Evolutionary conservation across 2,329 filamentous ascomycete genomes (phyloP).

Genomic region (Scedosporium aurantiacum): DNA sequence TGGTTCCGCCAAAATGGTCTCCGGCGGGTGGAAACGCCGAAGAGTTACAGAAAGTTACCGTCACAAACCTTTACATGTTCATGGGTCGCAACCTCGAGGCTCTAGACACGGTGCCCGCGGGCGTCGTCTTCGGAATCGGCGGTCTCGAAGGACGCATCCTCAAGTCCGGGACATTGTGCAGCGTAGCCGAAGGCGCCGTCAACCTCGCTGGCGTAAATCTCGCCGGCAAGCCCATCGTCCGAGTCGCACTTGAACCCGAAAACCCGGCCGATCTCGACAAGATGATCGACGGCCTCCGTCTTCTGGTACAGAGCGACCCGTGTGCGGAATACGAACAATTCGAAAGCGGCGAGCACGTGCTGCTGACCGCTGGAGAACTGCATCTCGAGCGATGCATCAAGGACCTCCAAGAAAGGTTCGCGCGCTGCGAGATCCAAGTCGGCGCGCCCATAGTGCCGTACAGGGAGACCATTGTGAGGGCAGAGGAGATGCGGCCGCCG

Average conservation of each 20-base stretch:
- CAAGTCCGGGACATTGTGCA: conserved; percentile 90
- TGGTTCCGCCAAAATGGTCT: conserved; percentile 86
- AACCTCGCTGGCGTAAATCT: conserved; percentile 81
- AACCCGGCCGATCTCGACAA: conserved; percentile 87
- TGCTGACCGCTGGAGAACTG: conserved; percentile 85
- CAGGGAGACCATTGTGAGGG: conserved; percentile 78
- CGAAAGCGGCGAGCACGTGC: conserved; percentile 85
- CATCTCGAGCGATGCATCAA: conserved; percentile 91
- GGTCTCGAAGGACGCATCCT: conserved; percentile 89
- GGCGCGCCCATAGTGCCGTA: conserved; percentile 94
- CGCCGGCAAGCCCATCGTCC: conserved; percentile 80
- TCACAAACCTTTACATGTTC: conserved; percentile 83
- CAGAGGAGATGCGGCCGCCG: conserved; percentile 83
- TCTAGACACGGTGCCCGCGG: conserved; percentile 75
- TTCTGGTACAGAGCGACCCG: conserved; percentile 89
- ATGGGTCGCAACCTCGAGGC: conserved; percentile 88
- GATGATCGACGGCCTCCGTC: conserved; percentile 78
- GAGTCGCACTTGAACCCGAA: conserved; percentile 86
- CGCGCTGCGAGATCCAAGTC: conserved; percentile 86
- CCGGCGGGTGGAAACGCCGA: conserved; percentile 65
- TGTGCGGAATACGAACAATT: conserved; percentile 94
- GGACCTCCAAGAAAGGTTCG: conserved; percentile 85
- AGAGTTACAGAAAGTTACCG: conserved; percentile 68
- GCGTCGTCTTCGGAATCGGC: conserved; percentile 89
- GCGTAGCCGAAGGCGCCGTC: conserved; percentile 70